Evolutionary conservation across 2,329 filamentous ascomycete genomes (phyloP), one percentile per base, ranked within the genome.

Genomic region (Dactylellina leptospora): DNA sequence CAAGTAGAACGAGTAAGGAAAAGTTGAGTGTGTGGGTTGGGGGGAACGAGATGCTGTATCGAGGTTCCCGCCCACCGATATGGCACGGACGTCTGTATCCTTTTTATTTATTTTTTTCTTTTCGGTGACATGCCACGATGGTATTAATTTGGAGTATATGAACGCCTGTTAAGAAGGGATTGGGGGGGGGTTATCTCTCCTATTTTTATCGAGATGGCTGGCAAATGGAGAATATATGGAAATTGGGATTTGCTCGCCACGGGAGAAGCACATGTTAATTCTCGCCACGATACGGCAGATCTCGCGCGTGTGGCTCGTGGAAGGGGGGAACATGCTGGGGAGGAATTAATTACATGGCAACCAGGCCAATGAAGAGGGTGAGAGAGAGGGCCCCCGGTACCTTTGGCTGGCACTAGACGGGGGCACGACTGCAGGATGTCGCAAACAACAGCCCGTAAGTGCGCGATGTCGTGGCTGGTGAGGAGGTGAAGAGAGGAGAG

Each of bases 381-480:
- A 18, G n/a, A 9, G 8, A 42, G 9, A 51, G 25, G 27, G 28
- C 13, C 5, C 20, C 28, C 2, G 10, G 28, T 53, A n/a, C 25
- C 23, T 38, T n/a, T 44, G 16, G 38, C 45, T 6, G 10, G 45
- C 45, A 27, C 11, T 10, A 20, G 16, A 45, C 11, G 45, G 45
- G 23, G 20, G 28, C 20, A 48, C 23, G 20, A 40, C n/a, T 61
- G 55, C 64, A 70, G 55, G 48, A 70, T 70, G 64, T 61, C 64
- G 64, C 64, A 70, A 51, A 45, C 40, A 70, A 61, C 56, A 40
- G 20, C 44, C 56, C 45, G 56, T 28, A 13, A 42, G 18, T 42
- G 56, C 53, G 64, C 56, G 64, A 59, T 61, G 40, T 62, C 50
- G 64, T 70, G 64, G 64, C 64, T 70, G 51, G 64, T 70, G 64